Evolutionary conservation across 2,329 filamentous ascomycete genomes (phyloP), one percentile per base, ranked within the genome.

Genomic region (Xenosphaeropsis pyriputrescens): DNA sequence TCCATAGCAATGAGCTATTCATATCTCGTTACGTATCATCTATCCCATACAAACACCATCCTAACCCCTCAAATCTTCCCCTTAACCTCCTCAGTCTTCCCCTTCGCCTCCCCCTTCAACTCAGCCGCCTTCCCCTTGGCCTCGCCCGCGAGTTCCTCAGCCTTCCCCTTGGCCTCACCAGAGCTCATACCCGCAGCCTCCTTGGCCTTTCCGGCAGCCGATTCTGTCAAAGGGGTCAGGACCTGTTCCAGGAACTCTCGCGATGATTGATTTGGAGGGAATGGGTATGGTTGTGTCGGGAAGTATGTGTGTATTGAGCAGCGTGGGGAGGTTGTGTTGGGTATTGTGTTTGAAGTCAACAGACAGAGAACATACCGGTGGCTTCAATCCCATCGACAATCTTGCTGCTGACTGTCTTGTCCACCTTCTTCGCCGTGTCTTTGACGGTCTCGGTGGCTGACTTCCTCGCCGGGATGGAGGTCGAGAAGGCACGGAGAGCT

Each of bases 301-400:
- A 32, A 6, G 30, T 7, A 15, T 3, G 30, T 8, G 22, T 26
- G 8, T 6, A 26, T 3, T 3, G 22, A 26, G 30, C 3, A 13
- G 16, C 3, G 9, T 6, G 30, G 16, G 14, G 30, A 12, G 16
- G 30, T 5, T 5, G 30, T 6, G 6, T 8, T 5, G 35, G 8
- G 14, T 5, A n/a, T n/a, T n/a, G n/a, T n/a, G n/a, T n/a, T n/a
- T n/a, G n/a, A n/a, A n/a, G n/a, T n/a, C n/a, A n/a, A n/a, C n/a
- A n/a, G n/a, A n/a, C n/a, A 14, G 22, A 36, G 12, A 41, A 62
- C 68, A 41, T 61, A 77, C 75, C 55, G 35, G 68, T 67, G 34
- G 62, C 59, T 46, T 79, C 63, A 51, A 80, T 74, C 13, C 71
- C 72, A 30, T 72, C 69, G 18, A 77, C 68, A 14, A 79, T 51